Conservation (phyloP, 192 early-diverging fungal species). For the Umbelopsis sp. region DNA sequence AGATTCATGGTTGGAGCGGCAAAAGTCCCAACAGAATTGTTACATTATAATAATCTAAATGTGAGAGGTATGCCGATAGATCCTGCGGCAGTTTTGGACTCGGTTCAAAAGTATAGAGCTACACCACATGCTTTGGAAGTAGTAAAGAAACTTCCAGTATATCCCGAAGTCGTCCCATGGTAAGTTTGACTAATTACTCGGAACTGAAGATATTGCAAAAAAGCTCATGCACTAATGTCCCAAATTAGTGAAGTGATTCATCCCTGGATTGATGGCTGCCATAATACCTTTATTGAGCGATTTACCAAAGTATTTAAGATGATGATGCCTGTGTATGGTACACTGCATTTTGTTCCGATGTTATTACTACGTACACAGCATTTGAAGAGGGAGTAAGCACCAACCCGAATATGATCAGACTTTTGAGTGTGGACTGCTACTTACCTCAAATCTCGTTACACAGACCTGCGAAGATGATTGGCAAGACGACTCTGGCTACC, state of each 20-base stretch:
- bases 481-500: slow-evolving; percentile 54
- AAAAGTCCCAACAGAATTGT: slow-evolving; percentile 53
- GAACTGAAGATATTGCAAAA: not conserved
- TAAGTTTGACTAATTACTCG: slow-evolving; percentile 17
- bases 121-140: slow-evolving; percentile 46
- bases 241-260: slow-evolving; percentile 48
- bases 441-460: not conserved
- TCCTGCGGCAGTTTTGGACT: slow-evolving; percentile 33
- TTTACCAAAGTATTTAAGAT: slow-evolving; percentile 57
- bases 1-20: slow-evolving; percentile 68
- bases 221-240: not conserved
- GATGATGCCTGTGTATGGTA: slow-evolving; percentile 65
- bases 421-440: not conserved
- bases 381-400: slow-evolving; percentile 62
- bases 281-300: slow-evolving; percentile 43
- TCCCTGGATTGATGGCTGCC: slow-evolving; percentile 58
- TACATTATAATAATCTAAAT: slow-evolving; percentile 61
- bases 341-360: slow-evolving; percentile 77
- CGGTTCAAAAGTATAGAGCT: slow-evolving; percentile 38
- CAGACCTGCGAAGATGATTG: slow-evolving; percentile 56
- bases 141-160: slow-evolving; percentile 39
- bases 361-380: slow-evolving; percentile 60
- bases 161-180: slow-evolving; percentile 60
- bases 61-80: slow-evolving; percentile 48
- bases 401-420: not conserved